Conservation (phyloP, 345 rosid species). For the Brassica cretica region DNA sequence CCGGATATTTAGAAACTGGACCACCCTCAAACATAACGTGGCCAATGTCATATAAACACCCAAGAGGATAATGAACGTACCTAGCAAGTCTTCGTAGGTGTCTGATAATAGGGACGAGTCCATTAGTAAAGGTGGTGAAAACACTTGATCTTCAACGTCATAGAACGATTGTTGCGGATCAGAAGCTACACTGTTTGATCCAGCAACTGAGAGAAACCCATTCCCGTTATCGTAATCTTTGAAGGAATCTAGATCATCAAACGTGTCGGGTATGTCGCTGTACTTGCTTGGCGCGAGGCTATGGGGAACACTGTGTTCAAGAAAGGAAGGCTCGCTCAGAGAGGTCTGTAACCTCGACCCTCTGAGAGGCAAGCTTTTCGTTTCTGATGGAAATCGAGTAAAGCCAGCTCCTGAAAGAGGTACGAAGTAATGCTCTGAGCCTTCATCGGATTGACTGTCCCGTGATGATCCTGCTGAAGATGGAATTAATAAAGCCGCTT, state of each 20-base stretch:
- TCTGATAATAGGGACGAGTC: conserved; percentile 72
- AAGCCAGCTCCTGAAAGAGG: conserved; percentile 66
- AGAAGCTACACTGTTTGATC: conserved; percentile 58
- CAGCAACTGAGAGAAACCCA: conserved; percentile 66
- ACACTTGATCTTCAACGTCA: conserved; percentile 77
- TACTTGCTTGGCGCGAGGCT: conserved; percentile 53
- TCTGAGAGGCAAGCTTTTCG: conserved; percentile 48
- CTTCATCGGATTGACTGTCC: conserved; percentile 71
- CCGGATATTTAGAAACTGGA: neutral
- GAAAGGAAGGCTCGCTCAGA: conserved; percentile 49
- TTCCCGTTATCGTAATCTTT: conserved; percentile 64
- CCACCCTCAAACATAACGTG: neutral
- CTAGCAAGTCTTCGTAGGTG: conserved; percentile 86
- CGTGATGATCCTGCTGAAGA: conserved; percentile 69
- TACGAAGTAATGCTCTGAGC: conserved; percentile 81
- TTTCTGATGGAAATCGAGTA: conserved; percentile 55
- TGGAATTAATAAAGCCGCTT: conserved; percentile 72
- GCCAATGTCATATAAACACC: neutral
- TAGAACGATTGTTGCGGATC: conserved; percentile 58
- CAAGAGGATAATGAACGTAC: conserved; percentile 46
- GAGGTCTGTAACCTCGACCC: conserved; percentile 57
- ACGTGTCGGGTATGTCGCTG: conserved; percentile 57
- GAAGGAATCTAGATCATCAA: conserved; percentile 66
- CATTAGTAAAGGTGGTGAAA: conserved; percentile 89
- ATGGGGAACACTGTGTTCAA: conserved; percentile 48